Evolutionary conservation across 2,329 filamentous ascomycete genomes (phyloP), one percentile per base, ranked within the genome.

Genomic region (Talaromyces marneffei): DNA sequence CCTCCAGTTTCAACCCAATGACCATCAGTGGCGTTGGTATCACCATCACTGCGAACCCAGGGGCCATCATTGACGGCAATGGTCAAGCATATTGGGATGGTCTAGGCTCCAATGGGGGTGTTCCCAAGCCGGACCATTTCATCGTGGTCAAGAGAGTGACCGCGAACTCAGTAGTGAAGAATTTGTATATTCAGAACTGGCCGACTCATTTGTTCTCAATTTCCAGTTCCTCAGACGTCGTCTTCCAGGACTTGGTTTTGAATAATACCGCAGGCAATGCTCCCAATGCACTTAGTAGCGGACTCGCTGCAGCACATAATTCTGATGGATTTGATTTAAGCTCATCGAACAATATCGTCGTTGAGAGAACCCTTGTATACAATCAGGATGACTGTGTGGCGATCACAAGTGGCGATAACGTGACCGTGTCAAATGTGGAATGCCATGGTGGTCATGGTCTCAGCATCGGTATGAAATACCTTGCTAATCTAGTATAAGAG

Each of bases 31-130:
- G 48, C 7, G 16, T 25, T 9, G 27, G 27, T 18, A 52, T 52
- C 5, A 52, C 27, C 27, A 52, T 52, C 27, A 52, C 48, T 7
- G 27, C 48, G 3, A 52, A 52, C 9, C 27, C 48, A 33, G 48
- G 48, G 12, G 48, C 48, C 29, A 14, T 52, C 5, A 52, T 52
- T 16, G 48, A 52, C 27, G 48, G 48, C 16, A 52, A 52, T 52
- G 48, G 48, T 8, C 27, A 52, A 52, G 48, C 48, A 7, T 52
- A 52, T 25, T 52, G 48, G 48, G 48, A 52, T 52, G 48, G 48
- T 6, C 18, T 33, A 18, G 48, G 48, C 18, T 52, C 48, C 16
- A 52, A 52, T 33, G 48, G 48, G 3, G 48, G 48, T 33, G 48
- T 29, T 7, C 48, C 48, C 48, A 52, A 52, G 48, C 48, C 48